These are phyloP conservation scores for Saccharomyces hybrid DNA, from an alignment of 1,139 yeast genomes.

Conservation along the genomic window DNA sequence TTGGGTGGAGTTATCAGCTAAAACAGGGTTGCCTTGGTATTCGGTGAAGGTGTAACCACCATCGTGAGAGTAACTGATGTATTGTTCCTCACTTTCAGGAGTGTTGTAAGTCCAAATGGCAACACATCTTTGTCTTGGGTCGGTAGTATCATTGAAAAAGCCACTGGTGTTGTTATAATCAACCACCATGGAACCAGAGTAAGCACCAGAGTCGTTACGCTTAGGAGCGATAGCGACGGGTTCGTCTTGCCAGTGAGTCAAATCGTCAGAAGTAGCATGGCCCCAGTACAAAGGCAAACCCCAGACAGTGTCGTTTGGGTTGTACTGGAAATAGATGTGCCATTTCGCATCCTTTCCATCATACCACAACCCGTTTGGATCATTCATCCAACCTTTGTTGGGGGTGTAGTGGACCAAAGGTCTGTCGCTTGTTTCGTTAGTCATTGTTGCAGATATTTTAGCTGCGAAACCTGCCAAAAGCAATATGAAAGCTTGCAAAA, in stretches of 20 bases:
- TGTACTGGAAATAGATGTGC: slow-evolving; percentile 35
- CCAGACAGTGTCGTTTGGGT: neutral
- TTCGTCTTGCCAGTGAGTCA: slow-evolving; percentile 32
- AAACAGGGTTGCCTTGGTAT: slow-evolving; percentile 32
- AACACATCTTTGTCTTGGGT: slow-evolving; percentile 31
- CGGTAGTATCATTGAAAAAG: slow-evolving; percentile 27
- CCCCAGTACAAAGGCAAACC: neutral
- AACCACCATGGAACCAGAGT: slow-evolving; percentile 34
- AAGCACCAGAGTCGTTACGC: slow-evolving; percentile 28
- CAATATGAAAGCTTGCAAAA: neutral
- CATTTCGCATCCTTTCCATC: slow-evolving; percentile 20
- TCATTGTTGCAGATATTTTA: neutral
- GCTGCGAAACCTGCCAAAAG: neutral
- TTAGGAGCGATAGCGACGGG: slow-evolving; percentile 31
- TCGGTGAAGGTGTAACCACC: slow-evolving; percentile 34
- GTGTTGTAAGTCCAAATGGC: slow-evolving; percentile 34
- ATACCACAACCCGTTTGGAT: slow-evolving; percentile 28
- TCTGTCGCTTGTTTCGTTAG: slow-evolving; percentile 8
- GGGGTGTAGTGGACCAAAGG: slow-evolving; percentile 26
- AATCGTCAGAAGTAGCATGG: slow-evolving; percentile 27
- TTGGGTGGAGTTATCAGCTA: slow-evolving; percentile 29
- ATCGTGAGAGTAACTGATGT: slow-evolving; percentile 33
- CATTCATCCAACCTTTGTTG: slow-evolving; percentile 27
- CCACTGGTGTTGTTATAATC: slow-evolving; percentile 36
- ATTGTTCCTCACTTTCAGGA: slow-evolving; percentile 29